Evolutionary conservation across 306 rosid genomes (phyloP).

Genomic region (Vigna nakashimae): DNA sequence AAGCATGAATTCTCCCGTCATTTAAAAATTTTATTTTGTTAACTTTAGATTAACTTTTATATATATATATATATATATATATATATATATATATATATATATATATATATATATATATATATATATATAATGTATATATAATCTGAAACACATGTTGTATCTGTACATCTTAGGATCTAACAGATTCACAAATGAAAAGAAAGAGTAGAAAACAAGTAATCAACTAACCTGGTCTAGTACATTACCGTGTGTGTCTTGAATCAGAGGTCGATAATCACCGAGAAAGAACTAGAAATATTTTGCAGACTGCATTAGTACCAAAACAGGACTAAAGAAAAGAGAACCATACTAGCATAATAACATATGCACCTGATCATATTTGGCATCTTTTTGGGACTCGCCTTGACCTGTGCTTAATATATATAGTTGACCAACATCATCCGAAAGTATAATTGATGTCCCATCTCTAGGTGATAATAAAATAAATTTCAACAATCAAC

Average conservation of each 20-base stretch:
- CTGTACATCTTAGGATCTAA: not conserved
- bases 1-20: not conserved
- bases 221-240: constrained; percentile 91
- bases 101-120: not conserved
- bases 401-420: constrained; percentile 94
- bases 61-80: not conserved
- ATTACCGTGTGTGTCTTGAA: constrained; percentile 87
- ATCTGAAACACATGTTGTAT: not conserved
- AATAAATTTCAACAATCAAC: constrained; percentile 29
- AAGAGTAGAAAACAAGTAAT: constrained; percentile 8
- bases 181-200: constrained; percentile 23
- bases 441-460: constrained; percentile 94
- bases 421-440: constrained; percentile 96
- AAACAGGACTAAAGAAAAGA: constrained; percentile 37
- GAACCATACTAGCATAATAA: constrained; percentile 27
- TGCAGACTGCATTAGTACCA: constrained; percentile 37
- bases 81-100: not conserved
- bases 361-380: constrained; percentile 88
- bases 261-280: constrained; percentile 97
- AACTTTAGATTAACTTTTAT: not conserved
- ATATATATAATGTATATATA: not conserved
- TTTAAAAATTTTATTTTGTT: not conserved
- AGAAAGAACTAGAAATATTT: constrained; percentile 81
- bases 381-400: constrained; percentile 92
- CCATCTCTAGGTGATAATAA: constrained; percentile 75